Evolutionary conservation across 495 filamentous ascomycete species (phyloP), one percentile per base, ranked within the genome.

Genomic region (Podospora pseudoanserina): DNA sequence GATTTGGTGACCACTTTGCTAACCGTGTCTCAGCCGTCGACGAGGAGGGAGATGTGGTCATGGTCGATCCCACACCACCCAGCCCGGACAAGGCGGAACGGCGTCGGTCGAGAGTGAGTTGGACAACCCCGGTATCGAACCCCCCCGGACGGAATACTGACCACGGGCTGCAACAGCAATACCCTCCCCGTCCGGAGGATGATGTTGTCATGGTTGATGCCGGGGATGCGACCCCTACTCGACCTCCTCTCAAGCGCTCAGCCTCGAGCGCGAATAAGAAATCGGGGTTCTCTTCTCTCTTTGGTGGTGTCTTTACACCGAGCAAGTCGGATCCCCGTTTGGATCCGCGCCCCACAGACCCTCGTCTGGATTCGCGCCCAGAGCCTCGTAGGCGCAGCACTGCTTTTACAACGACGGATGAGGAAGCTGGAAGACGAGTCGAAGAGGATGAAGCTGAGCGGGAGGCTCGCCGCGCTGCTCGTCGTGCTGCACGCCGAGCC

Each of bases 401-500:
- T 32, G 61, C 61, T 27, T 79, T 79, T 64, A 67, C 75, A 23
- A 77, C 75, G 2, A 79, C 80, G 1, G 81, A 82, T 20, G 80
- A 81, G 16, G 80, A 83, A 27, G 68, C 79, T 30, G 70, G 62
- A 19, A 70, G 72, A 11, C 69, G 65, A 1, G 63, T 53, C 13
- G 68, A 68, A 4, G 75, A 77, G 32, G 77, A 78, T 0, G 85
- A 85, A 28, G 76, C 79, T 28, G 83, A 87, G 28, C 82, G 83
- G 19, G 85, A 87, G 68, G 84, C 83, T 11, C 82, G 84, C 53
- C 83, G 84, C 15, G 85, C 81, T 2, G 84, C 83, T 54, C 79
- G 84, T 28, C 82, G 80, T 58, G 79, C 81, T n/a, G 39, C 39
- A 5, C 79, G 77, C 44, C 78, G 77, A 39, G 78, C 77, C 4